These are phyloP conservation scores for Podospora bellae-mahoneyi DNA, from an alignment of 495 filamentous ascomycete species.

Conservation along the genomic window DNA sequence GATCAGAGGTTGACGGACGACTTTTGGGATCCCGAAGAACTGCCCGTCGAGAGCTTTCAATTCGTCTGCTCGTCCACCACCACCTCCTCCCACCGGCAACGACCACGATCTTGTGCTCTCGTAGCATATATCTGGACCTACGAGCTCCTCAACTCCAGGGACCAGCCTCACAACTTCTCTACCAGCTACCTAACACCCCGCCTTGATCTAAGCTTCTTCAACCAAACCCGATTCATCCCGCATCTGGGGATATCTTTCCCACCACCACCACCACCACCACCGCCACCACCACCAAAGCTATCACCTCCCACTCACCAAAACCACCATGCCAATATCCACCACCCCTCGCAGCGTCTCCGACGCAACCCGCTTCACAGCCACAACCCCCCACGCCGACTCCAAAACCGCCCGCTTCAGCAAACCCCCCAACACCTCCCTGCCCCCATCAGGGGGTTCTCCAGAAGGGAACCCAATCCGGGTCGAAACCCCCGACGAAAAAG, in stretches of 20 bases:
- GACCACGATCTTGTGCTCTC: background rate
- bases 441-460: background rate
- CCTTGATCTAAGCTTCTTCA: background rate
- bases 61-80: slow-evolving; percentile 1
- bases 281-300: background rate
- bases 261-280: background rate
- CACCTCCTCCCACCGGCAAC: slow-evolving; percentile 8
- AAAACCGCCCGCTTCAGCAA: slow-evolving; percentile 58
- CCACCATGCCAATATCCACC: slow-evolving; percentile 24
- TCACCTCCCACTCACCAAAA: background rate
- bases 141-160: background rate
- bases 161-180: background rate
- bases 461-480: slow-evolving; percentile 19
- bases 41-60: slow-evolving; percentile 16
- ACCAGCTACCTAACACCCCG: background rate
- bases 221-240: background rate
- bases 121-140: background rate
- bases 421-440: slow-evolving; percentile 6
- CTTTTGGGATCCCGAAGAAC: slow-evolving; percentile 5
- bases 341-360: slow-evolving; percentile 88
- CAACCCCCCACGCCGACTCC: slow-evolving; percentile 79
- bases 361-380: slow-evolving; percentile 93
- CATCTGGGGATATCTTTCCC: background rate
- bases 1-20: slow-evolving; percentile 25
- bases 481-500: slow-evolving; percentile 89